Evolutionary conservation across 2,329 filamentous ascomycete genomes (phyloP), one percentile per base, ranked within the genome.

Genomic region (Stagonosporopsis cucurbitacearum): DNA sequence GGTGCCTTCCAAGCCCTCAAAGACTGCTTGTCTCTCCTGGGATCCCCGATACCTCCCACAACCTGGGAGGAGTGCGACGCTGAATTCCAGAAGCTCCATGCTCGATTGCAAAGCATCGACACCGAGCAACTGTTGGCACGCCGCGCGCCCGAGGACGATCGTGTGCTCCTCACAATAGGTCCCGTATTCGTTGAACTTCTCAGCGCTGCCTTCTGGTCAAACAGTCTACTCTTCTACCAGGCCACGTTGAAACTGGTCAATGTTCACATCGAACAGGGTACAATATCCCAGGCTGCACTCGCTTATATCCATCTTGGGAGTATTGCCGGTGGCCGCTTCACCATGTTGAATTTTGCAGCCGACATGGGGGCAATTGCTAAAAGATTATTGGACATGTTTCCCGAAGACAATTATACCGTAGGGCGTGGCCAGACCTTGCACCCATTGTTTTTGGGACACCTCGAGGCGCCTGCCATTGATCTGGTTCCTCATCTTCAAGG

Each of bases 51-150:
- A 12, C 84, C 88, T 30, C 80, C 87, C 1, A 79, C 86, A 2
- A 88, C 88, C 2, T 92, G 87, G 71, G 87, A 93, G 63, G 85
- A 89, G 64, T 96, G 91, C 67, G 93, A 97, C 69, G 77, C 79
- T 17, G 86, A 88, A 50, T 96, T 95, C 65, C 82, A 87, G 62
- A 80, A 82, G 48, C 20, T 75, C 61, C 63, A 65, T 63, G 33
- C 68, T 54, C 43, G 47, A 9, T 59, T 78, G 11, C 67, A 75
- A 39, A 63, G 57, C 4, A 55, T 77, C 89, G 68, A 81, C 78
- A 37, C 83, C 83, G 74, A 86, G 86, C 60, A 74, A 23, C 36
- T 77, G 11, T 54, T 77, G 1, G 61, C 67, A 30, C 59, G 67
- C 23, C 63, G 59, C n/a, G 65, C 72, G 13, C 71, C 75, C 17